Percentiles rank a stretch among this genome's conserved stretches.
phyloP scores from a whole-genome alignment of 2,329 filamentous ascomycete species.

The Nigrospora sphaerica region DNA sequence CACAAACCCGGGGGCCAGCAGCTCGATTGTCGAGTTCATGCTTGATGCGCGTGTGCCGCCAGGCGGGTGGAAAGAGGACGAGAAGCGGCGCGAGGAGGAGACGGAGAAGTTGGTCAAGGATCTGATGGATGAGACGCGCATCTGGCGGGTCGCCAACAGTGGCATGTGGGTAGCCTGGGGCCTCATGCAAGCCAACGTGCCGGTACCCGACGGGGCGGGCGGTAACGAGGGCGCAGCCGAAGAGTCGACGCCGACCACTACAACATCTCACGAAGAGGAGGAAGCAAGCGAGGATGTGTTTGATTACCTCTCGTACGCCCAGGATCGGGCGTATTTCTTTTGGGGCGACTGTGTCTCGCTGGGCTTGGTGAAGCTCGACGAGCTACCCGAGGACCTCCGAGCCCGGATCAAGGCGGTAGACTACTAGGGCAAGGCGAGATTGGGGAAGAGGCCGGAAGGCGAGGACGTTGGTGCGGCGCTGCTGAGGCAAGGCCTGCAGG shows the following conservation, averaged over 20 bases:
- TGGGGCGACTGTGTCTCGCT: conserved; percentile 82
- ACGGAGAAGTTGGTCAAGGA: conserved; percentile 61
- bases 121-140: conserved; percentile 68
- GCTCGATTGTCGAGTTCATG: conserved; percentile 65
- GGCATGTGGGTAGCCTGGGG: conserved; percentile 95
- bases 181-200: conserved; percentile 86
- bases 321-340: conserved; percentile 87
- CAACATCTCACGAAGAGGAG: conserved; percentile 25
- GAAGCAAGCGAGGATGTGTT: conserved; percentile 60
- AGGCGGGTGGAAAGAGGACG: conserved; percentile 51
- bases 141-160: conserved; percentile 85
- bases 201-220: conserved; percentile 49
- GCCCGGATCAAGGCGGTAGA: conserved; percentile 62
- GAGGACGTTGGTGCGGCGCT: too few species aligned
- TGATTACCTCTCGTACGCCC: conserved; percentile 86
- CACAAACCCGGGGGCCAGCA: conserved; percentile 28
- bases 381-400: conserved; percentile 64
- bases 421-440: conserved; percentile 31
- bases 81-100: conserved; percentile 54
- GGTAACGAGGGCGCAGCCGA: conserved; percentile 28
- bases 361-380: conserved; percentile 67
- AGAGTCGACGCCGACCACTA: conserved; percentile 6
- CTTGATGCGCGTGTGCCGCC: conserved; percentile 64
- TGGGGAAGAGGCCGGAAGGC: too few species aligned
- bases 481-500: too few species aligned